Percentiles rank a stretch among this genome's conserved stretches.
These are phyloP conservation scores for Luvunga scandens DNA, from an alignment of 345 rosid species.

Conservation along the genomic window DNA sequence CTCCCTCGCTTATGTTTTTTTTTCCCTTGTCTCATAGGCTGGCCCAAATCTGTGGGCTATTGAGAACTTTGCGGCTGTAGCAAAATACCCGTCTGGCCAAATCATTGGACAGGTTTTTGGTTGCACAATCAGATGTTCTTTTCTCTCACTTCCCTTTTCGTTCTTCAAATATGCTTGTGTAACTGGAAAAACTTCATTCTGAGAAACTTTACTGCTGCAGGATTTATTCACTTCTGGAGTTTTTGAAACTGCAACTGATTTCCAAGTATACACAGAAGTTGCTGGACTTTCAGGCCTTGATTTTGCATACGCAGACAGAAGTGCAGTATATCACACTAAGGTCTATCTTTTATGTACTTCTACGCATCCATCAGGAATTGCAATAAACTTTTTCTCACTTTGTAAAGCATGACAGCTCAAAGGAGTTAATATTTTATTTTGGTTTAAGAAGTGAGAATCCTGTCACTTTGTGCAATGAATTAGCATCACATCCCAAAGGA, in stretches of 20 bases:
- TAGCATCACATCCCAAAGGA: background rate
- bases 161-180: slow-evolving; percentile 12
- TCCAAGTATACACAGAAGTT: slow-evolving; percentile 86
- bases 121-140: background rate
- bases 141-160: background rate
- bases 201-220: slow-evolving; percentile 43
- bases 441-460: slow-evolving; percentile 8
- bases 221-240: slow-evolving; percentile 78
- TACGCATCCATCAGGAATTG: slow-evolving; percentile 4
- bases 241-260: slow-evolving; percentile 86
- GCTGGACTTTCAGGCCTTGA: slow-evolving; percentile 97
- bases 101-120: slow-evolving; percentile 67
- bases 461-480: background rate
- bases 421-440: slow-evolving; percentile 4
- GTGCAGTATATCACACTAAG: slow-evolving; percentile 96
- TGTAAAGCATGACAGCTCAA: background rate
- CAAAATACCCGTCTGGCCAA: slow-evolving; percentile 84
- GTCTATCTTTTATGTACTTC: slow-evolving; percentile 30
- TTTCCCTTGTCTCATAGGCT: slow-evolving; percentile 44
- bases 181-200: slow-evolving; percentile 12
- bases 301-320: slow-evolving; percentile 79
- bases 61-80: slow-evolving; percentile 76
- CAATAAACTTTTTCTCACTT: slow-evolving; percentile 5
- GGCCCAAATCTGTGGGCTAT: slow-evolving; percentile 93
- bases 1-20: slow-evolving; percentile 6